Base-by-base conservation (phyloP, 441 rosid genomes). In the Omphalea diandra region DNA sequence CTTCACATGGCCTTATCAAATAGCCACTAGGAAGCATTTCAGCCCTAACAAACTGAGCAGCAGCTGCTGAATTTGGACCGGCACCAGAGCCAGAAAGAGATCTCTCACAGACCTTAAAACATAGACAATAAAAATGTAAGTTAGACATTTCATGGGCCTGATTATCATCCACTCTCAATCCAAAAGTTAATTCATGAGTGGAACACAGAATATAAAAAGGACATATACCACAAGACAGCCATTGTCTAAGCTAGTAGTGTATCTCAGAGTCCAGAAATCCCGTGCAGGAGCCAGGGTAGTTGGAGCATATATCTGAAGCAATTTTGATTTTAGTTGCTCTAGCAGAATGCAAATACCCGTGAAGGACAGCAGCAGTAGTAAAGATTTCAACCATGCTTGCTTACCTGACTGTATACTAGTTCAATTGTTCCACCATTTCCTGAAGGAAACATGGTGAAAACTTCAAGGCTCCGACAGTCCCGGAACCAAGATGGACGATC, bases 401-500 rank as follows among this genome's bases (percentile, higher is more conserved):
- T 72, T 64, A 95, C 99, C 96, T 96, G 99, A 68, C 88, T 86
- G 70, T 96, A 96, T 17, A 96, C 74, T 62, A 96, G 98, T 82
- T 96, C 99, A 53, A 96, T 90, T 15, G 97, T 90, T 68, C 99
- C 97, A 35, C 97, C 98, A 72, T 84, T 96, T 74, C 97, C 97
- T 18, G 98, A 88, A 8, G 99, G 94, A 78, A 93, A 85, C 97
- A 90, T 83, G 20, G 96, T 96, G 84, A 85, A 91, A 67, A 96
- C 97, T 78, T 96, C 99, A 73, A 93, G 96, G 86, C 87, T 91
- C 85, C 99, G 90, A 80, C 98, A 96, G 74, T 91, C 99, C 70
- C 97, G 97, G 75, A 88, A 96, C 99, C 99, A 96, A 74, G 94
- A 88, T 56, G 90, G 88, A 69, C 98, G 93, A 83, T 96, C 97